phyloP scores from a whole-genome alignment of 1,139 yeast genomes.

The Geotrichum klebahnii region DNA sequence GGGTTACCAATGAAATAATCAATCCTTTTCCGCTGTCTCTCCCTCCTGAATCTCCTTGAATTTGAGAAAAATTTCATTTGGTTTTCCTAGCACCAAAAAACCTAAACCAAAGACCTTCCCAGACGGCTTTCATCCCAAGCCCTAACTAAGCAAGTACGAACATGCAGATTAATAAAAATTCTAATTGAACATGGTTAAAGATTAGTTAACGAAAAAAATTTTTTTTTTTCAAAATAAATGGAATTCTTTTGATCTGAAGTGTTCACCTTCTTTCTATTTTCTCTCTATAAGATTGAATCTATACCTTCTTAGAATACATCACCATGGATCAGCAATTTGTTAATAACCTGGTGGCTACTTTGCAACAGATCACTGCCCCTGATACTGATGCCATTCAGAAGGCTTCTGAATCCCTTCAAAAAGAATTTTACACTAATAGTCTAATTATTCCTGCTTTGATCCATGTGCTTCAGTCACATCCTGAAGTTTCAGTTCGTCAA shows the following conservation, averaged over 20 bases:
- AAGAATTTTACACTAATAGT: constrained; percentile 69
- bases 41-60: no score
- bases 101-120: not conserved
- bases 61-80: no score
- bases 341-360: constrained; percentile 69
- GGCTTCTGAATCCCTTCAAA: constrained; percentile 71
- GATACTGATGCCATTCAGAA: constrained; percentile 73
- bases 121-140: constrained; percentile 1
- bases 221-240: constrained; percentile 1
- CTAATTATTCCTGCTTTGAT: constrained; percentile 75
- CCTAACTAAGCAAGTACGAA: not conserved
- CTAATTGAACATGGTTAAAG: not conserved
- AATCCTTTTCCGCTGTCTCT: no score
- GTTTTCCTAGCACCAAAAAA: not conserved
- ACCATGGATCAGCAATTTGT: constrained; percentile 68
- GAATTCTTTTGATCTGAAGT: not conserved
- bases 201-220: constrained; percentile 6
- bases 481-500: constrained; percentile 61
- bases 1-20: no score
- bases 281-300: constrained; percentile 2
- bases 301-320: constrained; percentile 20
- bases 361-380: constrained; percentile 71
- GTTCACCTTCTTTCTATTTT: constrained; percentile 17
- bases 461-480: constrained; percentile 68
- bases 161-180: not conserved